Base-by-base conservation (phyloP, 1,139 yeast species). In the Sugiyamaella neomexicana region DNA sequence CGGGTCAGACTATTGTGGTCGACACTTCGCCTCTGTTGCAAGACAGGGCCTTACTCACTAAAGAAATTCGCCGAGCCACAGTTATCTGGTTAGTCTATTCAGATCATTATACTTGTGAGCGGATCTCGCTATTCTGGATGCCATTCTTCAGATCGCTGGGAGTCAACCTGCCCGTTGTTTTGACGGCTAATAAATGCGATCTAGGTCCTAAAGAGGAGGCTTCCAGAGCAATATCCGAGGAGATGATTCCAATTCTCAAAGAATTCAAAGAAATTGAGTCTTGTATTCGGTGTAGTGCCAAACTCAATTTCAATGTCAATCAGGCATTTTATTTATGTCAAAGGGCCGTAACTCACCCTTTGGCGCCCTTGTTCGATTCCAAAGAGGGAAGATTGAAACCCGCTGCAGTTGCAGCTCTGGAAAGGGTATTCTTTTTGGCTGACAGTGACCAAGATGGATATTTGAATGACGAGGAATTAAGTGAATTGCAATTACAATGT, bases 201-300 rank as follows among this genome's bases (percentile, higher is more conserved):
- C 53, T 68, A 43, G 40, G 61, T 10, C 61, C 62, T 0, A 55
- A 55, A 8, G 74, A 73, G 50, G 75, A 73, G 38, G 58, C 61
- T 3, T 60, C 63, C 12, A 59, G 59, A 17, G 67, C 72, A 1
- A 67, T 76, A 46, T 74, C 80, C 16, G 96, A 88, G 34, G 98
- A 93, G 65, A 87, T 93, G 72, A 79, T 89, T 7, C 96, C 97
- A 0, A 77, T 91, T 42, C 74, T 93, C 65, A 84, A 88, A 65
- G 97, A 93, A 65, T 93, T 87, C 71, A 93, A 93, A 68, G 98
- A 93, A 66, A 86, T 93, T 32, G 98, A 90, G 67, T 86, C 96
- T 0, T 90, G 97, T 62, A 82, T 93, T 23, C 76, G 96, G 56
- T 84, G 95, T 64, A 86, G 95, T 64, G 97, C 97, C 1, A 85